These are phyloP conservation scores for Beta lomatogona DNA, from an alignment of 179 eudicot genomes.

Conservation along the genomic window DNA sequence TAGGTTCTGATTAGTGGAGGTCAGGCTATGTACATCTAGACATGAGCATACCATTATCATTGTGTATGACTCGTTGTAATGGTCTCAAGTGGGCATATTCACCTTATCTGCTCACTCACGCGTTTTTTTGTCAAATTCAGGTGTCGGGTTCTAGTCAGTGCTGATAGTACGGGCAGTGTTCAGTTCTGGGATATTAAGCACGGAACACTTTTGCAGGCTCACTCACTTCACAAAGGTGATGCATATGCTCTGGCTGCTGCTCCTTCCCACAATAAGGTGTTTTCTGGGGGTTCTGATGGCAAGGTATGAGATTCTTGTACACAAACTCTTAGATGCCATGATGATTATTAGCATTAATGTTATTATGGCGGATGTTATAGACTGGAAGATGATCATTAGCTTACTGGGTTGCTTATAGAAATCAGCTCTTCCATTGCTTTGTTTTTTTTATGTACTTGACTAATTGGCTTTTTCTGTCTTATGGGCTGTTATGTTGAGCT, in stretches of 20 bases:
- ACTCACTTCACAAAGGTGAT: slow-evolving; percentile 87
- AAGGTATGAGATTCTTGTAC: slow-evolving; percentile 56
- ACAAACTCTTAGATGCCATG: background rate
- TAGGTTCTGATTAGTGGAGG: background rate
- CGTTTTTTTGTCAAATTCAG: slow-evolving; percentile 39
- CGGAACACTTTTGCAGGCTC: slow-evolving; percentile 92
- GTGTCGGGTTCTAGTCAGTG: slow-evolving; percentile 89
- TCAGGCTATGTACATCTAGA: background rate
- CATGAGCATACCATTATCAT: background rate
- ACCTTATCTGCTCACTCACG: slow-evolving; percentile 1
- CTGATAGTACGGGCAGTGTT: slow-evolving; percentile 92
- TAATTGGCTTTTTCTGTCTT: background rate
- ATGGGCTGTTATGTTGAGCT: background rate
- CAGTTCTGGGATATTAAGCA: slow-evolving; percentile 92
- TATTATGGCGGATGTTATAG: background rate
- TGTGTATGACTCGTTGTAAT: background rate
- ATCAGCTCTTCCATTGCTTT: background rate
- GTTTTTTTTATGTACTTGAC: background rate
- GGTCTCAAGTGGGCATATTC: background rate
- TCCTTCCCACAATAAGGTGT: slow-evolving; percentile 83
- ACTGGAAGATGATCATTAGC: background rate
- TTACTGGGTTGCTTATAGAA: background rate
- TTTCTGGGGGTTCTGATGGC: slow-evolving; percentile 97
- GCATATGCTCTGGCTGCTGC: slow-evolving; percentile 80
- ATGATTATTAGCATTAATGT: background rate